Evolutionary conservation across 768 basidiomycete species (phyloP), one percentile per base, ranked within the genome.

Genomic region (Pluteus cervinus): DNA sequence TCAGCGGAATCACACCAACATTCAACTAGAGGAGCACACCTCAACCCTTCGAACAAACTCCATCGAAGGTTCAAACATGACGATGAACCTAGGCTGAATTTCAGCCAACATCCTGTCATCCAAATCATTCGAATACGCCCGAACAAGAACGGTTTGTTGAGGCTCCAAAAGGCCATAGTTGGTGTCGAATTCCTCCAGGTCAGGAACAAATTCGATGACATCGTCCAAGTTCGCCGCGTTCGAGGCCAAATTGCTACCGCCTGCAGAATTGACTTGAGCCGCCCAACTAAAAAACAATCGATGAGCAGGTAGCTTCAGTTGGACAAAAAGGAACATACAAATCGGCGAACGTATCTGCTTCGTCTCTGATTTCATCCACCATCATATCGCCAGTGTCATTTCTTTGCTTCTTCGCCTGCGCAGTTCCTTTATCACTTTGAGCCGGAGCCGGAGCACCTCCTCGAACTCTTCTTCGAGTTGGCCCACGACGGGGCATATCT

Each of bases 41-140:
- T 99, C 93, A 17, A 99, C 71, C 1, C 96, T 74, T 18, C 96
- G 71, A 24, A 97, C 76, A 49, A 97, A 99, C 36, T 94, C 86
- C 54, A 90, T 82, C 49, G 81, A 86, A 2, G 94, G 92, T 52
- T 99, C 96, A 46, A 85, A 91, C 85, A 98, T 89, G 32, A 98
- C 79, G 36, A 99, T 82, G 53, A 92, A 98, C 44, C 82, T 78
- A 2, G 96, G 96, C 42, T 83, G 70, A 6, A 98, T 68, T 55
- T 99, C 94, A 28, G 78, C 73, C 22, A 99, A 66, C 34, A 97
- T 63, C 26, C 80, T 73, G 55, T 99, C 96, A 48, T 99, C 96
- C 2, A 85, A 77, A 53, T 98, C 96, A 31, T 92, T 92, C 0
- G 86, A 81, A 52, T 91, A 99, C 1, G 87, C 75, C 3, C 93